Percentiles rank a stretch among this genome's conserved stretches.
Evolutionary conservation across 2,329 filamentous ascomycete species (phyloP).

Genomic region (Dothideomycetes sp.): DNA sequence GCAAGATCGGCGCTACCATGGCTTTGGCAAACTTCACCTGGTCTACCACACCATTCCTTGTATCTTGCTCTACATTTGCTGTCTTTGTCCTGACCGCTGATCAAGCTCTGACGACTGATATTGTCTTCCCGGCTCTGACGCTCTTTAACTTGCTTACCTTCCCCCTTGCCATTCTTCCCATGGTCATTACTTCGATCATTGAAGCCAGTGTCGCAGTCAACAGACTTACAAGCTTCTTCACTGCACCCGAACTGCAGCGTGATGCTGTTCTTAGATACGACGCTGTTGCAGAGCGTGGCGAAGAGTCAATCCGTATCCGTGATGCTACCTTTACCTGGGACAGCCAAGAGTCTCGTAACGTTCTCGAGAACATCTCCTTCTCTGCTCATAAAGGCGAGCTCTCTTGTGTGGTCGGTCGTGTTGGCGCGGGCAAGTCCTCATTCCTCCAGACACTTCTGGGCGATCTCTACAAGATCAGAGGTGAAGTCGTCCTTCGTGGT

Average conservation of each 20-base stretch:
- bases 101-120: constrained; percentile 76
- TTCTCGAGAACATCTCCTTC: constrained; percentile 76
- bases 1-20: constrained; percentile 91
- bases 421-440: constrained; percentile 93
- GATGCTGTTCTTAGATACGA: constrained; percentile 68
- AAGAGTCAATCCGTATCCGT: constrained; percentile 74
- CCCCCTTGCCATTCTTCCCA: constrained; percentile 84
- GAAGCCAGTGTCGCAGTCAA: constrained; percentile 89
- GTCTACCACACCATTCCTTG: constrained; percentile 94
- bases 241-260: constrained; percentile 78
- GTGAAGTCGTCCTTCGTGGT: constrained; percentile 73
- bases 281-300: constrained; percentile 64
- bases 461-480: constrained; percentile 82
- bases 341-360: constrained; percentile 58
- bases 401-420: constrained; percentile 83
- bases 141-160: constrained; percentile 96
- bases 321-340: constrained; percentile 95
- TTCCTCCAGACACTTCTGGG: constrained; percentile 81
- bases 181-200: constrained; percentile 95
- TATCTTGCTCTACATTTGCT: constrained; percentile 92
- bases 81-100: constrained; percentile 84
- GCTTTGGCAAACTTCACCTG: constrained; percentile 95
- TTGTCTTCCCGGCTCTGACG: constrained; percentile 87
- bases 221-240: constrained; percentile 75
- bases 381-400: constrained; percentile 86